Evolutionary conservation across 73 alveolate genomes (phyloP).

Genomic region (Paramecium caudatum): DNA sequence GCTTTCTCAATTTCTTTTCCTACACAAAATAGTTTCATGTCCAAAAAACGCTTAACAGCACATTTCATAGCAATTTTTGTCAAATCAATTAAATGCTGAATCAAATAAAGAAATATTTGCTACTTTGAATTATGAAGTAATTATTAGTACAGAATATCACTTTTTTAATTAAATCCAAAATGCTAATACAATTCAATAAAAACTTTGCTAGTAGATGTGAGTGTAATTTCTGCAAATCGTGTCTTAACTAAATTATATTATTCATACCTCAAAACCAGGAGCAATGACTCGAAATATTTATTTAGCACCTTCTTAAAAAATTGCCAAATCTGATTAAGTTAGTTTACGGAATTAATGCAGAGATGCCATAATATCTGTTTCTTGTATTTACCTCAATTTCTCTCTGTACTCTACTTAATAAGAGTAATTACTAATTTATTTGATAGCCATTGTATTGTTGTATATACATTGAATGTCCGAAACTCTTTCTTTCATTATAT

Average conservation of each 20-base stretch:
- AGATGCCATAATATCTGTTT: constrained; percentile 40
- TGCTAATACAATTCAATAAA: constrained; percentile 38
- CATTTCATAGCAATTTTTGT: constrained; percentile 27
- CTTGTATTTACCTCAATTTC: constrained; percentile 24
- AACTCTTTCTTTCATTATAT: constrained; percentile 62
- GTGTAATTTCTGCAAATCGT: constrained; percentile 10
- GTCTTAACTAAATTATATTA: constrained; percentile 1
- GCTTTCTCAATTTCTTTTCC: constrained; percentile 59
- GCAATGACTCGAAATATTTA: constrained; percentile 35
- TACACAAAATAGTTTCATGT: constrained; percentile 24
- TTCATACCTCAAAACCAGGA: constrained; percentile 63
- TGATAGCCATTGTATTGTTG: constrained; percentile 43
- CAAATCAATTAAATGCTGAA: constrained; percentile 39
- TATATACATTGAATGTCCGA: neutral
- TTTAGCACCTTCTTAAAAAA: constrained; percentile 49
- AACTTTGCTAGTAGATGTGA: constrained; percentile 57
- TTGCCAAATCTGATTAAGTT: constrained; percentile 4
- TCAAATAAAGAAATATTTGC: constrained; percentile 50
- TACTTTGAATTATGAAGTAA: constrained; percentile 58
- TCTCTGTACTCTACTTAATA: constrained; percentile 56
- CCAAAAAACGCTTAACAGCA: constrained; percentile 51
- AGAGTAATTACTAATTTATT: constrained; percentile 2
- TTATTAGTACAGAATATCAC: constrained; percentile 24
- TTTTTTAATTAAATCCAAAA: constrained; percentile 31
- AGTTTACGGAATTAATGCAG: constrained; percentile 40